Base-by-base conservation (phyloP, 306 rosid genomes). In the Senna tora region DNA sequence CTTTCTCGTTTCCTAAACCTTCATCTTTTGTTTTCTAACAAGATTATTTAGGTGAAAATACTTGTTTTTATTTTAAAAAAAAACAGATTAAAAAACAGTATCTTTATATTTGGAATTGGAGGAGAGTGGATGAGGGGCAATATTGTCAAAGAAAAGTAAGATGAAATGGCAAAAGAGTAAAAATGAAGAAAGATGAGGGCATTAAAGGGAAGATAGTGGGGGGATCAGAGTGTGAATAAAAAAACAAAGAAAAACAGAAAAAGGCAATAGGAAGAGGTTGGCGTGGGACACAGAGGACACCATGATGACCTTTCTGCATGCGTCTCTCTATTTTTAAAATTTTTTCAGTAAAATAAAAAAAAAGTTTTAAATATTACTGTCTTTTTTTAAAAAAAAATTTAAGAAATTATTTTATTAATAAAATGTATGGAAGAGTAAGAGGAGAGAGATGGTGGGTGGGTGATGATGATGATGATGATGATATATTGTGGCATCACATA, bases 301-400 rank as follows among this genome's bases (percentile, higher is more conserved):
- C 88, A 93, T 93, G 87, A 93, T 90, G 65, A 88, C 79, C 77
- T 81, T 79, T 78, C 82, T 78, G 98, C 98, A 93, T 93, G 98
- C 98, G 98, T 72, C 86, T 80, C 89, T 69, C 81, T 79, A 65
- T 79, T 83, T 81, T 77, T 71, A 68, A 77, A 67, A 55, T 20
- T 74, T 21, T 74, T 78, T 57, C 4, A 47, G 52, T 34, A 43
- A 45, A 41, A 52, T 4, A 54, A 68, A 63, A n/a, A n/a, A n/a
- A n/a, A n/a, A n/a, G n/a, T n/a, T 74, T n/a, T 71, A 16, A 58
- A 49, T 54, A 54, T 21, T 49, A 0, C 10, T 41, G 6, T 6
- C 14, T 36, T 36, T 36, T 4, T 36, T 36, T 2, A 33, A 2
- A 2, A 33, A 33, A 4, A 4, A 36, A 1, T 36, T 36, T 36